phyloP scores from a whole-genome alignment of 805 yeast species.

The Metahyphopichia silvanorum region DNA sequence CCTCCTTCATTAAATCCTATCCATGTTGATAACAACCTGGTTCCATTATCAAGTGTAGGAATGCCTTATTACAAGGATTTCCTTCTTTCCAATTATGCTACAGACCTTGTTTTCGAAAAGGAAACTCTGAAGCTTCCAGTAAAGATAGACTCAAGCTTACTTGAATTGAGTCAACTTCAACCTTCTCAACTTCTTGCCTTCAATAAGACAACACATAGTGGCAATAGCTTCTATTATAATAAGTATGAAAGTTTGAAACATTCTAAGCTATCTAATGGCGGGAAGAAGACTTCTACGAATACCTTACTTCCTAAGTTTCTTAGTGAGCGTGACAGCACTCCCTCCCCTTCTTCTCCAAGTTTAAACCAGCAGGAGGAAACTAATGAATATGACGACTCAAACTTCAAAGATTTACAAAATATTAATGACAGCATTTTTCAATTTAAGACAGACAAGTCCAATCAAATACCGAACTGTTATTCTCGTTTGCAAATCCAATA shows the following conservation, averaged over 20 bases:
- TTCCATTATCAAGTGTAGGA: conserved; percentile 72
- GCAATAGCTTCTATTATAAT: conserved; percentile 31
- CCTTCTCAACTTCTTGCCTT: conserved; percentile 38
- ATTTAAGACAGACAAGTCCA: conserved; percentile 9
- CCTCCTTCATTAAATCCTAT: conserved; percentile 21
- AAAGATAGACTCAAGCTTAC: conserved; percentile 47
- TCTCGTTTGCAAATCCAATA: conserved; percentile 72
- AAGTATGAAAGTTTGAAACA: conserved; percentile 38
- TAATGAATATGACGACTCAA: neutral
- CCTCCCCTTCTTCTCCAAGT: conserved; percentile 1
- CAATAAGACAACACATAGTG: conserved; percentile 53
- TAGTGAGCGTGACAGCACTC: conserved; percentile 41
- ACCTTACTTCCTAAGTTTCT: conserved; percentile 50
- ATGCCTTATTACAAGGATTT: conserved; percentile 81
- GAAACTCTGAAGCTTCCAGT: conserved; percentile 60
- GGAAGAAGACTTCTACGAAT: conserved; percentile 8
- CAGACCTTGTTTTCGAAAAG: conserved; percentile 54
- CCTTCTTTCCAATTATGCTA: conserved; percentile 79
- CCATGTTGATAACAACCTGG: conserved; percentile 35
- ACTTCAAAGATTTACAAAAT: no score
- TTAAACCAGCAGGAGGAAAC: conserved; percentile 4
- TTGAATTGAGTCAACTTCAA: conserved; percentile 30
- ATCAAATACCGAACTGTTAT: conserved; percentile 68
- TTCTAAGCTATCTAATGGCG: conserved; percentile 5
- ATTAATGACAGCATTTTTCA: conserved; percentile 14